These are phyloP conservation scores for Exidia glandulosa DNA, from an alignment of 768 basidiomycete genomes.

Conservation along the genomic window DNA sequence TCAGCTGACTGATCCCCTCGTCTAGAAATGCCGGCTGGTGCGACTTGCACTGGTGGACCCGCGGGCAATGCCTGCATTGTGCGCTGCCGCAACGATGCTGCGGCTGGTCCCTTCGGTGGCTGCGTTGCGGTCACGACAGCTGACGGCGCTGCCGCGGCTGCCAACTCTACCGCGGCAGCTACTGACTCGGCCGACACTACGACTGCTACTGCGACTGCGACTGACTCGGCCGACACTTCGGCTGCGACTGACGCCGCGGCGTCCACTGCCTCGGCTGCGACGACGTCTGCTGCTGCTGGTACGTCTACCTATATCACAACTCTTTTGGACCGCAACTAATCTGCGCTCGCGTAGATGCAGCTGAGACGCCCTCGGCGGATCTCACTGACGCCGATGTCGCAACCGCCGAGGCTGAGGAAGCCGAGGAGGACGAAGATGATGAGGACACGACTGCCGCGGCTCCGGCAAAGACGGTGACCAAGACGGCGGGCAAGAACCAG, in stretches of 20 bases:
- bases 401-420: neutral
- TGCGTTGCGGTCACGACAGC: conserved; percentile 13
- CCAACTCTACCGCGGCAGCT: neutral
- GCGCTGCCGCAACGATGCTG: conserved; percentile 11
- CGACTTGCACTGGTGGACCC: conserved; percentile 10
- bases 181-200: neutral
- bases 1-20: neutral
- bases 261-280: conserved; percentile 3
- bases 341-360: neutral
- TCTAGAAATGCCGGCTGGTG: conserved; percentile 4
- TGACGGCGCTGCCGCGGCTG: neutral
- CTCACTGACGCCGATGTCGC: neutral
- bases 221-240: neutral
- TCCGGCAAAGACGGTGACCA: neutral
- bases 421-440: neutral
- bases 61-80: conserved; percentile 10
- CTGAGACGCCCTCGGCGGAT: neutral
- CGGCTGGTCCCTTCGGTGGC: conserved; percentile 23
- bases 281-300: neutral
- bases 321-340: neutral
- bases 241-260: conserved; percentile 2
- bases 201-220: neutral
- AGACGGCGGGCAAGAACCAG: neutral
- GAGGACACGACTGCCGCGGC: neutral
- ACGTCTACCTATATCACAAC: neutral